Evolutionary conservation across 1,284 basidiomycete genomes (phyloP).

Genomic region (Caloboletus firmus): DNA sequence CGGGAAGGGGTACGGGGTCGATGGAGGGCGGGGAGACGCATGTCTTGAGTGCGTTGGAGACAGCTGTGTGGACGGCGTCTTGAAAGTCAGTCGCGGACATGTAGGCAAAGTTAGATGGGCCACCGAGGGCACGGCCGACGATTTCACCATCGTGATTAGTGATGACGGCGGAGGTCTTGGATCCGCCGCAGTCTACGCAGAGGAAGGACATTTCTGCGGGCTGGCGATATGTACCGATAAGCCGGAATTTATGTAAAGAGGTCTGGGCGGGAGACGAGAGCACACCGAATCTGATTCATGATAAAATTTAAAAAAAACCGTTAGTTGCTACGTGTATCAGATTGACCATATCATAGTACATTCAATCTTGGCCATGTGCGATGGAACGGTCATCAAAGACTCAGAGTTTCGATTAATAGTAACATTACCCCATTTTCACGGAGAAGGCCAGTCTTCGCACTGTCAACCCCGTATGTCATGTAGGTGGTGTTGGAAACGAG

Average conservation of each 20-base stretch:
- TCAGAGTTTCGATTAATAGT: too few relatives aligned
- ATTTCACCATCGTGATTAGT: slow-evolving; percentile 53
- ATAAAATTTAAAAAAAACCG: too few relatives aligned
- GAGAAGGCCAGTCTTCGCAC: too few relatives aligned
- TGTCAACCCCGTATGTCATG: too few relatives aligned
- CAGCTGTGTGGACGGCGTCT: slow-evolving; percentile 47
- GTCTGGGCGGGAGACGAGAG: not conserved
- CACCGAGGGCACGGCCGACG: slow-evolving; percentile 60
- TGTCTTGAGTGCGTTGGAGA: slow-evolving; percentile 54
- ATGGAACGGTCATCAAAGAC: too few relatives aligned
- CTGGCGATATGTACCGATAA: not conserved
- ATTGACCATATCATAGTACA: too few relatives aligned
- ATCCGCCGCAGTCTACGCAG: slow-evolving; percentile 80
- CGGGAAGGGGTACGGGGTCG: slow-evolving; percentile 43
- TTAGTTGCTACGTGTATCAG: not conserved
- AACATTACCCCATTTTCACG: too few relatives aligned
- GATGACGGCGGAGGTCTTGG: slow-evolving; percentile 75
- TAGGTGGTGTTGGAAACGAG: too few relatives aligned
- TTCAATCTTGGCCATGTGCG: too few relatives aligned
- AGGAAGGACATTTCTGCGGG: slow-evolving; percentile 53
- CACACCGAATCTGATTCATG: not conserved
- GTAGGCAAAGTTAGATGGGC: slow-evolving; percentile 70
- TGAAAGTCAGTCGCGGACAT: slow-evolving; percentile 51
- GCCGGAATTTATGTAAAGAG: not conserved
- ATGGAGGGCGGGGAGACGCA: slow-evolving; percentile 37